Base-by-base conservation (phyloP, 768 basidiomycete genomes). In the Lactarius akahatsu region DNA sequence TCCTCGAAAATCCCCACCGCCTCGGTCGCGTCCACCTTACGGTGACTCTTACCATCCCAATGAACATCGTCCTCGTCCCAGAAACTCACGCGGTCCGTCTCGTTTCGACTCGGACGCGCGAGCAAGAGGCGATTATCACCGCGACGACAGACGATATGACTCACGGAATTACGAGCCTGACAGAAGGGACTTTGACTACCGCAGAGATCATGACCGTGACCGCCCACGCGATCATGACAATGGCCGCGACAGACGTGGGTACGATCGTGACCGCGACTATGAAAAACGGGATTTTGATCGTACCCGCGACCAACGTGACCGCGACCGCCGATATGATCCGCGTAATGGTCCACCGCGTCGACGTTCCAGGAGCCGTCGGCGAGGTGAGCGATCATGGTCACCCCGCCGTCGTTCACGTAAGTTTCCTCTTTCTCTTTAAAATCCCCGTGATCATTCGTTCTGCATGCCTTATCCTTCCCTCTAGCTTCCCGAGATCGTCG, bases 371-470 rank as follows among this genome's bases (percentile, higher is more conserved):
- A 63, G 66, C 57, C 66, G 62, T 34, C 52, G 62, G 58, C 57
- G 66, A 23, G 66, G 63, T 36, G 62, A 59, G 1, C 52, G 66
- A 41, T 67, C 66, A 30, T 50, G 66, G 62, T 67, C 66, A 63
- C 66, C 66, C n/a, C 66, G 66, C 26, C 66, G 66, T 47, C 66
- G 62, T 67, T 67, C 66, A 56, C 20, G 66, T 67, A 59, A 45
- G 62, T 36, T 58, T 28, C 43, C 57, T 54, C 40, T 23, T 32
- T 16, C 38, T 20, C 26, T 41, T 11, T 6, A 2, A 28, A 2
- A 20, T 36, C 4, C 56, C 20, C 38, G n/a, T 40, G 28, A 11
- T 26, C 50, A 55, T 45, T 41, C 52, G n/a, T 45, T 63, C 30
- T 45, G 1, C 34, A 28, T 10, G 11, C 38, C 15, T 20, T 38